Evolutionary conservation across 345 rosid genomes (phyloP).

Genomic region (Rubroshorea leprosula): DNA sequence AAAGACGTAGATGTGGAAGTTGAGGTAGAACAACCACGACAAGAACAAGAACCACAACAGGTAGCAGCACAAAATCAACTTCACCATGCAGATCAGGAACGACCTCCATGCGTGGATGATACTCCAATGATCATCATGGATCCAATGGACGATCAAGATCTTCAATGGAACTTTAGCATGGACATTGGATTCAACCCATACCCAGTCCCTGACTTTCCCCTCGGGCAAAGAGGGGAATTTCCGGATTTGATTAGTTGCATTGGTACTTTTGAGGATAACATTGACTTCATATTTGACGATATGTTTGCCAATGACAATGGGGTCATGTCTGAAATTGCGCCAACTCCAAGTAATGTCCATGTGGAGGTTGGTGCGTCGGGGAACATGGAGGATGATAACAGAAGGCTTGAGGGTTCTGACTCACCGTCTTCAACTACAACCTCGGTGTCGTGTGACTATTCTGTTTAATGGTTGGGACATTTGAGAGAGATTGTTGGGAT

Average conservation of each 20-base stretch:
- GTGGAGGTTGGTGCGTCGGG: conserved; percentile 14
- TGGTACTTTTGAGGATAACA: conserved; percentile 62
- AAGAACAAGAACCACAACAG: neutral
- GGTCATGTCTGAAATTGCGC: conserved; percentile 19
- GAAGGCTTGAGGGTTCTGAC: neutral
- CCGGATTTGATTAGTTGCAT: conserved; percentile 28
- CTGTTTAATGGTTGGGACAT: conserved; percentile 23
- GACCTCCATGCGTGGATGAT: neutral
- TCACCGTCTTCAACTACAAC: conserved; percentile 26
- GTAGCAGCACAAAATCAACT: neutral
- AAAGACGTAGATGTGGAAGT: conserved; percentile 14
- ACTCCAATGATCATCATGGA: neutral
- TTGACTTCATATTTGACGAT: conserved; percentile 51
- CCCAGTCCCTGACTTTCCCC: conserved; percentile 30
- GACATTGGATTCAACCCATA: neutral
- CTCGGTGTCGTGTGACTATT: conserved; percentile 50
- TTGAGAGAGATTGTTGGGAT: conserved; percentile 2
- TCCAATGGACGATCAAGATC: neutral
- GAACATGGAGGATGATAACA: conserved; percentile 14
- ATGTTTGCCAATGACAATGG: conserved; percentile 16
- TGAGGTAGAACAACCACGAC: conserved; percentile 9
- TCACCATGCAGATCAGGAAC: conserved; percentile 5
- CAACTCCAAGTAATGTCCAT: conserved; percentile 2
- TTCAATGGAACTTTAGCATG: neutral
- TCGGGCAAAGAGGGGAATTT: conserved; percentile 30